Base-by-base conservation (phyloP, 805 yeast species). In the Cyberlindnera maclurae region DNA sequence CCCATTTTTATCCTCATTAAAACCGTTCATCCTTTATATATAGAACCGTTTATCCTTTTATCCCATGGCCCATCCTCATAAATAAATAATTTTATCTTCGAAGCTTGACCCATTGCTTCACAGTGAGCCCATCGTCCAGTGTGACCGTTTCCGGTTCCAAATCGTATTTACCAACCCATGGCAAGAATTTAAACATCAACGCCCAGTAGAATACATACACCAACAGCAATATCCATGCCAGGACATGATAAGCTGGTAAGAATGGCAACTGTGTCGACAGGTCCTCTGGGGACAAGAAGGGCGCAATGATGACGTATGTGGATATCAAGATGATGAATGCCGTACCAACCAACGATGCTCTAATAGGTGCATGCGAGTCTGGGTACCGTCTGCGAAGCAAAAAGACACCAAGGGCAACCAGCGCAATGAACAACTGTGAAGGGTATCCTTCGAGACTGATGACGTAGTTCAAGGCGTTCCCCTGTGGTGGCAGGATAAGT, bases 351-450 rank as follows among this genome's bases (percentile, higher is more conserved):
- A 62, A 42, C 3, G 72, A 63, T 0, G 84, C 72, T 38, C 70
- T 65, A 11, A 79, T 73, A 3, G 76, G 70, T 0, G 84, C 74
- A 18, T 45, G 57, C 15, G 68, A 54, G 2, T 65, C 67, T 0
- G 78, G 77, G 36, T 71, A 64, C 37, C 76, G 62, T 26, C 45
- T 59, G 42, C 85, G 63, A 15, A 77, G 55, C 10, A 80, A 62
- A 33, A 79, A 70, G 0, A 81, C 51, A 0, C 88, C 89, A 8
- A 73, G 42, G 0, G 81, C 75, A 1, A 73, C 68, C 13, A 78
- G 55, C 0, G 71, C 67, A 13, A 73, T 58, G 41, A 77, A 77
- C 5, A 70, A 39, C 43, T 68, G 74, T 37, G 57, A 62, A 15
- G 71, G 73, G 42, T 68, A 69, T 11, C 72, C 68, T 42, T 71